These are phyloP conservation scores for Tephrocybe sp. DNA, from an alignment of 768 basidiomycete species.

Conservation along the genomic window DNA sequence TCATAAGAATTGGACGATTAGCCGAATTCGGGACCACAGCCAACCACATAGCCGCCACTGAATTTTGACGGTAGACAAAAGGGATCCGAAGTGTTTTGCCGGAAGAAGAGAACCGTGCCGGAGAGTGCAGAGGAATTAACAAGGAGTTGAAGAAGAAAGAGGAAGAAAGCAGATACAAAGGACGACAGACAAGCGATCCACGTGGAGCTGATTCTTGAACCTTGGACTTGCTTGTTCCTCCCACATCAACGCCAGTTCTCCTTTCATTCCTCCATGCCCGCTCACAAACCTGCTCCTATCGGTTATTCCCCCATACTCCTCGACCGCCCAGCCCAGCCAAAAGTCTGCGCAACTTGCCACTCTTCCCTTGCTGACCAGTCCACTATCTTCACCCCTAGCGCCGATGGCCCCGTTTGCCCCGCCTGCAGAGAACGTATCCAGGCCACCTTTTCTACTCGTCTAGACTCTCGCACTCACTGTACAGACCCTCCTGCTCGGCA, in stretches of 20 bases:
- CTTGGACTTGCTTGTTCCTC: not conserved
- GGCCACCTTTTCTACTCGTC: conserved; percentile 14
- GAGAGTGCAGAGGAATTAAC: not conserved
- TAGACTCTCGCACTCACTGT: conserved; percentile 17
- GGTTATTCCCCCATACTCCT: conserved; percentile 21
- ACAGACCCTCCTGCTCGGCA: conserved; percentile 29
- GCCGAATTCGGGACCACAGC: not conserved
- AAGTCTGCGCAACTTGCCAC: conserved; percentile 47
- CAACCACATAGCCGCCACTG: not conserved
- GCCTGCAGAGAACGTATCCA: conserved; percentile 44
- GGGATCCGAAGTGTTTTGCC: not conserved
- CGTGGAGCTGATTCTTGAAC: conserved; percentile 17
- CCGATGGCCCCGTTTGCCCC: conserved; percentile 43
- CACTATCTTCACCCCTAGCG: conserved; percentile 15
- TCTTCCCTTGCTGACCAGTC: conserved; percentile 37
- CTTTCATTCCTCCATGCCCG: conserved; percentile 43
- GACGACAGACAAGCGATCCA: conserved; percentile 5
- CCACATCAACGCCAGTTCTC: conserved; percentile 8
- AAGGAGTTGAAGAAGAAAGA: not conserved
- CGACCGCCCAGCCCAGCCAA: conserved; percentile 34
- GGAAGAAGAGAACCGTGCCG: not conserved
- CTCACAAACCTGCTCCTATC: conserved; percentile 35
- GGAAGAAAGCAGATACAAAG: not conserved
- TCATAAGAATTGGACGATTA: not conserved
- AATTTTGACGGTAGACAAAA: not conserved